Base-by-base conservation (phyloP, 2,329 filamentous ascomycete species). In the Xylaria sp. region DNA sequence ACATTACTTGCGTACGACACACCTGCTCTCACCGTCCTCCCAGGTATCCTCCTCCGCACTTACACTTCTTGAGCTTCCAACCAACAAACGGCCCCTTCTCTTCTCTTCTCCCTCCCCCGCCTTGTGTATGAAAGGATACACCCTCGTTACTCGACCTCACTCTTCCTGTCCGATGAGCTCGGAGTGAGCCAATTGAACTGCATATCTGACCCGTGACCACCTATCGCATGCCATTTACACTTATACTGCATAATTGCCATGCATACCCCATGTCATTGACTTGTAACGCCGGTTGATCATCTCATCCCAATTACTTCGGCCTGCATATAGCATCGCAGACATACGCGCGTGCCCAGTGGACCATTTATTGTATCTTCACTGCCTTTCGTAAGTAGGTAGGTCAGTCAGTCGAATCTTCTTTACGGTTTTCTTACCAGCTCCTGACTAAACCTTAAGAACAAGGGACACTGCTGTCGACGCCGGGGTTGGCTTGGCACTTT, bases 21-120 rank as follows among this genome's bases (percentile, higher is more conserved):
- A 27, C 11, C 24, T 60, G 36, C 19, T 7, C 39, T 36, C 47
- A 4, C 30, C 12, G 21, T 30, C 36, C 61, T 11, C 14, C 39
- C 36, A 42, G 36, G 9, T 14, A 6, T 36, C 6, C 36, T 34
- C 61, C 64, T 66, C 45, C 45, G 53, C 64, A 45, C 58, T 47
- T 45, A 42, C 51, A 27, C 51, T 42, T 59, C 53, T 66, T 66
- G 53, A 62, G 64, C 58, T 58, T 66, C 64, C 53, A 66, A 57
- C 24, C 24, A 27, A 11, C 7, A 36, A 36, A 45, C 21, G 51
- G n/a, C 58, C 2, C 19, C 34, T 51, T 30, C 17, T 21, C 42
- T 5, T 39, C 36, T 34, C 27, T 55, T 47, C 8, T 47, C 19
- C 34, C 51, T 24, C 6, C 21, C 47, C 21, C 34, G 34, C 34